phyloP scores from a whole-genome alignment of 2,329 filamentous ascomycete genomes.

The Pseudonectria buxi region DNA sequence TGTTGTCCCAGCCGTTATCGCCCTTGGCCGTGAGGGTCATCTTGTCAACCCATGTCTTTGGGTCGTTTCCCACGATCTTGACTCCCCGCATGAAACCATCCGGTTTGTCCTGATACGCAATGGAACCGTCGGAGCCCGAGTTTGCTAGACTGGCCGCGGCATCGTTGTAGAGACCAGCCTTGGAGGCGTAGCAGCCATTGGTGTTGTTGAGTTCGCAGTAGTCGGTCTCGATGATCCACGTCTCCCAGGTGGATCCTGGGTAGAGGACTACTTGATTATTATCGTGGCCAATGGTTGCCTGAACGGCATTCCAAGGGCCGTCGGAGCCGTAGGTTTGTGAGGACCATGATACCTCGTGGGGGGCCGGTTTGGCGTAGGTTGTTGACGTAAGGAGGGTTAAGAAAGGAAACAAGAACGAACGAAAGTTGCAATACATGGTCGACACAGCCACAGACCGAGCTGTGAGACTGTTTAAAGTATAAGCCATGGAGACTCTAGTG shows the following conservation, averaged over 20 bases:
- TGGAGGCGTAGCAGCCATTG: slow-evolving; percentile 20
- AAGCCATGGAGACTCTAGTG: too few relatives aligned
- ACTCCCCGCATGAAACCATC: slow-evolving; percentile 22
- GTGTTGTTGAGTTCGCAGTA: slow-evolving; percentile 5
- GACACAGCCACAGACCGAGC: too few relatives aligned
- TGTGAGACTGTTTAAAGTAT: too few relatives aligned
- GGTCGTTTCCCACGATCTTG: slow-evolving; percentile 11
- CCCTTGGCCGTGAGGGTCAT: slow-evolving; percentile 9
- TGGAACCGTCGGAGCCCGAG: slow-evolving; percentile 14
- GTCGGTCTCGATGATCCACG: slow-evolving; percentile 10
- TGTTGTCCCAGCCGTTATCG: slow-evolving; percentile 1
- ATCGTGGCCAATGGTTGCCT: slow-evolving; percentile 18
- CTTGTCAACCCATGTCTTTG: slow-evolving; percentile 22
- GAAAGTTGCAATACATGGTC: too few relatives aligned
- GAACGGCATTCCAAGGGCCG: slow-evolving; percentile 27
- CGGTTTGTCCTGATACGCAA: slow-evolving; percentile 11
- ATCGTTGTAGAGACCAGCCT: slow-evolving; percentile 22
- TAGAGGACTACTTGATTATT: slow-evolving; percentile 21
- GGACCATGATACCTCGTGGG: slow-evolving; percentile 12
- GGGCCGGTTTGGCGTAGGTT: background rate
- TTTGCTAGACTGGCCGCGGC: slow-evolving; percentile 9
- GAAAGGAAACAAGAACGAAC: too few relatives aligned
- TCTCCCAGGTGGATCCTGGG: slow-evolving; percentile 23
- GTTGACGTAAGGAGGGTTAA: background rate
- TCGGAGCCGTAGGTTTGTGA: slow-evolving; percentile 25